Evolutionary conservation across 345 rosid genomes (phyloP).

Genomic region (Melastoma malabathricum): DNA sequence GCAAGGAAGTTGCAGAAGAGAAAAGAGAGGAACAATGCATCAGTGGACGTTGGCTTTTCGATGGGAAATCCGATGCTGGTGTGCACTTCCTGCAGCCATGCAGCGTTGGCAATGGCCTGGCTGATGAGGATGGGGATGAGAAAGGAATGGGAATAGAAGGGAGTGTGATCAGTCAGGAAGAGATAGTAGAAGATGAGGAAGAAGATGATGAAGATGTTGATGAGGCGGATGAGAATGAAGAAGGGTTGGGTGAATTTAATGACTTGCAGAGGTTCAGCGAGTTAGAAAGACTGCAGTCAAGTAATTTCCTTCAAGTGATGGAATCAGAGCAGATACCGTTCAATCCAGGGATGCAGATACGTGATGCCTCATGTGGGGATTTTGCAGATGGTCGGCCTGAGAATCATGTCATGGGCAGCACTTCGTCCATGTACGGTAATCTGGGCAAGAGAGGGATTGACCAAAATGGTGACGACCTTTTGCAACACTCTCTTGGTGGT

Average conservation of each 20-base stretch:
- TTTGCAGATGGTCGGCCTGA: conserved; percentile 48
- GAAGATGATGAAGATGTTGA: conserved; percentile 25
- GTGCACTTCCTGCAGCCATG: conserved; percentile 38
- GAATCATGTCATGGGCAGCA: conserved; percentile 27
- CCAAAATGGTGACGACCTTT: conserved; percentile 24
- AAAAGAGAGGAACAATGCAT: background rate
- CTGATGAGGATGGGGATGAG: conserved; percentile 11
- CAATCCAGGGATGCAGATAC: conserved; percentile 39
- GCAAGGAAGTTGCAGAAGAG: conserved; percentile 19
- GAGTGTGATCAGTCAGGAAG: conserved; percentile 16
- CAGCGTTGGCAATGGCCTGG: conserved; percentile 10
- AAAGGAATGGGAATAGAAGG: conserved; percentile 13
- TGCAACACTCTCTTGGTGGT: conserved; percentile 37
- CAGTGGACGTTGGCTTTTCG: conserved; percentile 28
- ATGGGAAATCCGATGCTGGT: conserved; percentile 20
- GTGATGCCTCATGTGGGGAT: conserved; percentile 32
- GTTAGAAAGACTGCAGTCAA: conserved; percentile 34
- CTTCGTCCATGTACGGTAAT: conserved; percentile 35
- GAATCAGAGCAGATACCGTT: conserved; percentile 41
- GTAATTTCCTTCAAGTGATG: conserved; percentile 50
- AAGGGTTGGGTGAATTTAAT: conserved; percentile 22
- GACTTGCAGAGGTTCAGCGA: conserved; percentile 26
- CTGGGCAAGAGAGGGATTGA: conserved; percentile 52
- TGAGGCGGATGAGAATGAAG: conserved; percentile 8
- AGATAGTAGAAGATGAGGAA: conserved; percentile 17